Evolutionary conservation across 2,329 filamentous ascomycete genomes (phyloP).

Genomic region (Colletotrichum tropicicola): DNA sequence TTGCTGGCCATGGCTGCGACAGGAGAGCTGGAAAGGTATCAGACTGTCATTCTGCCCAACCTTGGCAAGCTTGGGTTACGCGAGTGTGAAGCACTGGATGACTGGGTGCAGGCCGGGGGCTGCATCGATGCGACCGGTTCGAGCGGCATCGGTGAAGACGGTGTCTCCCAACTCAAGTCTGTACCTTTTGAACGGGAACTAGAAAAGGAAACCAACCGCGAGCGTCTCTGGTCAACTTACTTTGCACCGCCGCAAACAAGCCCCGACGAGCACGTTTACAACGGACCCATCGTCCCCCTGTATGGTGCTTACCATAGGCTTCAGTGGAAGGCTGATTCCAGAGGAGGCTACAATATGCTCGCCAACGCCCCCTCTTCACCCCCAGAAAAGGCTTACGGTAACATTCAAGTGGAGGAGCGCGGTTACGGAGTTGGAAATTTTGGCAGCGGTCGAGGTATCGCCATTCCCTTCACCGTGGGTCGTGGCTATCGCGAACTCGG

Average conservation of each 20-base stretch:
- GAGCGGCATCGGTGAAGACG: not conserved
- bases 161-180: slow-evolving; percentile 46
- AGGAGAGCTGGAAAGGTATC: slow-evolving; percentile 23
- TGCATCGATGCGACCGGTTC: slow-evolving; percentile 22
- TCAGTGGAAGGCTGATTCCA: slow-evolving; percentile 25
- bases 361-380: slow-evolving; percentile 24
- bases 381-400: slow-evolving; percentile 29
- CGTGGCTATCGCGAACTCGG: slow-evolving; percentile 24
- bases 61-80: slow-evolving; percentile 13
- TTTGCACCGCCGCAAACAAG: not conserved
- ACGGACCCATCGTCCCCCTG: slow-evolving; percentile 29
- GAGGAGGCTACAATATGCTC: slow-evolving; percentile 15
- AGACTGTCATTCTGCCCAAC: slow-evolving; percentile 26
- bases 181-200: slow-evolving; percentile 43
- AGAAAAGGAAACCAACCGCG: not conserved
- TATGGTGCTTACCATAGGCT: slow-evolving; percentile 25
- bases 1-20: slow-evolving; percentile 16
- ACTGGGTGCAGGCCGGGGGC: slow-evolving; percentile 25
- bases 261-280: not conserved
- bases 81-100: slow-evolving; percentile 21
- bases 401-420: slow-evolving; percentile 21
- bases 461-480: slow-evolving; percentile 23
- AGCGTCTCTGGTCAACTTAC: not conserved
- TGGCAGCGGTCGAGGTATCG: slow-evolving; percentile 8
- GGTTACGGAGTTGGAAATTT: slow-evolving; percentile 13